phyloP scores from a whole-genome alignment of 1,284 basidiomycete species.

The Bjerkandera adusta region DNA sequence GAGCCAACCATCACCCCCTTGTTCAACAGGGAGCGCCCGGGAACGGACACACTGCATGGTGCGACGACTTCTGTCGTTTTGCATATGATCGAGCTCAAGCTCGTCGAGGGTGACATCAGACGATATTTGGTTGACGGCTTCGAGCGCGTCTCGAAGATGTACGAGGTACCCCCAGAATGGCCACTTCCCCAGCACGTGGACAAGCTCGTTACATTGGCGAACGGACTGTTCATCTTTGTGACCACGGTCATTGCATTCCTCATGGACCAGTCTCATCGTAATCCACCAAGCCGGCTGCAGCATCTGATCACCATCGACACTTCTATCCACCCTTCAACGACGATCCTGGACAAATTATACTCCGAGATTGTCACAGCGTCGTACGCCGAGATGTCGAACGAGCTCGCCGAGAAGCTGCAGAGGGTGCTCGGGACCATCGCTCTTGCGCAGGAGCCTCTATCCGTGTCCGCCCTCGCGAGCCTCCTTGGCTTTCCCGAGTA shows the following conservation, averaged over 20 bases:
- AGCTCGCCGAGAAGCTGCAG: background rate
- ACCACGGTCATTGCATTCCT: background rate
- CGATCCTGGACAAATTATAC: background rate
- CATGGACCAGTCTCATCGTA: background rate
- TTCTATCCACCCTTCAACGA: background rate
- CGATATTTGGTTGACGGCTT: background rate
- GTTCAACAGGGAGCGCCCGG: no score
- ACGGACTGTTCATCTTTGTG: background rate
- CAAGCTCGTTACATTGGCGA: background rate
- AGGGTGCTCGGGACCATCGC: background rate
- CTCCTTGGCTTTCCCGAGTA: background rate
- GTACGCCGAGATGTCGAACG: background rate
- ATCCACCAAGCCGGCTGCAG: background rate
- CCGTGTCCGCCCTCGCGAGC: background rate
- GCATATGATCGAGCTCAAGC: background rate
- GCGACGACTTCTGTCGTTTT: background rate
- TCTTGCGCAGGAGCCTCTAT: background rate
- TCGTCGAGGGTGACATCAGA: background rate
- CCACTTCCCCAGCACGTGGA: background rate
- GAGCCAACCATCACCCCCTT: conserved; percentile 17
- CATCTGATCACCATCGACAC: no score
- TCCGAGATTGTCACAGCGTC: background rate
- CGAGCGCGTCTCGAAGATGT: background rate
- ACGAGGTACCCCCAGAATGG: background rate
- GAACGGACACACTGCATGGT: no score